These are phyloP conservation scores for Inonotus hispidus DNA, from an alignment of 1,284 basidiomycete genomes.

Conservation along the genomic window DNA sequence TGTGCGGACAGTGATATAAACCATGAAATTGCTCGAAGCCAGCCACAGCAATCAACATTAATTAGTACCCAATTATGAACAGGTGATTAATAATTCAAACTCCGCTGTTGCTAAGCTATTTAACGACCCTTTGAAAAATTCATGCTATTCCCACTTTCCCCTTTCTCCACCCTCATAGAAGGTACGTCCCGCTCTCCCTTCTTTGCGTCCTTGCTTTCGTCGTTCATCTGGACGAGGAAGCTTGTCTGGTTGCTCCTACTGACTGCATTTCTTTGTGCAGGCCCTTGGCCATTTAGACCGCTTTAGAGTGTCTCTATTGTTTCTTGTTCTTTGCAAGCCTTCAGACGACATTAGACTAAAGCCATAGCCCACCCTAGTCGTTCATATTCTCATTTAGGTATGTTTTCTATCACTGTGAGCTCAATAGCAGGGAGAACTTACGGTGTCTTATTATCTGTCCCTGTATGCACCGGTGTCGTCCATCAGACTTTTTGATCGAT, in stretches of 20 bases:
- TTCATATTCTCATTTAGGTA: conserved; percentile 37
- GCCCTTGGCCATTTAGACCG: conserved; percentile 17
- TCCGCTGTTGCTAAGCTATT: conserved; percentile 10
- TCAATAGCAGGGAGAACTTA: conserved; percentile 17
- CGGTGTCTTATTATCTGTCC: background rate
- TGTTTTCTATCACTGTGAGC: conserved; percentile 21
- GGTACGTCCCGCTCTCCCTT: conserved; percentile 10
- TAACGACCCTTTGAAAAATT: conserved; percentile 10
- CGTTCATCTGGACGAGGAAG: background rate
- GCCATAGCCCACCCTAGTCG: conserved; percentile 24
- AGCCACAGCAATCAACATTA: conserved; percentile 5
- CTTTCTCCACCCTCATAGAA: conserved; percentile 12
- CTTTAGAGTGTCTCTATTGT: conserved; percentile 19
- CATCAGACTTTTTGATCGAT: conserved; percentile 30
- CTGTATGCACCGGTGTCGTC: background rate
- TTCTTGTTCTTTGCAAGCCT: conserved; percentile 18
- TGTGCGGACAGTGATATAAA: background rate
- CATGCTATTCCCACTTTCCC: conserved; percentile 9
- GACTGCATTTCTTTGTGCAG: conserved; percentile 2
- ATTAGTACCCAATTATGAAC: conserved; percentile 4
- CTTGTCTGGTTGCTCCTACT: background rate
- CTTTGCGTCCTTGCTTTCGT: background rate
- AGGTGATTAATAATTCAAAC: conserved; percentile 7
- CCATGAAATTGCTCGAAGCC: background rate
- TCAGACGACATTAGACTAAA: conserved; percentile 18